Percentiles rank a stretch among this genome's conserved stretches.
phyloP scores from a whole-genome alignment of 1,284 basidiomycete species.

The Puccinia polysora region DNA sequence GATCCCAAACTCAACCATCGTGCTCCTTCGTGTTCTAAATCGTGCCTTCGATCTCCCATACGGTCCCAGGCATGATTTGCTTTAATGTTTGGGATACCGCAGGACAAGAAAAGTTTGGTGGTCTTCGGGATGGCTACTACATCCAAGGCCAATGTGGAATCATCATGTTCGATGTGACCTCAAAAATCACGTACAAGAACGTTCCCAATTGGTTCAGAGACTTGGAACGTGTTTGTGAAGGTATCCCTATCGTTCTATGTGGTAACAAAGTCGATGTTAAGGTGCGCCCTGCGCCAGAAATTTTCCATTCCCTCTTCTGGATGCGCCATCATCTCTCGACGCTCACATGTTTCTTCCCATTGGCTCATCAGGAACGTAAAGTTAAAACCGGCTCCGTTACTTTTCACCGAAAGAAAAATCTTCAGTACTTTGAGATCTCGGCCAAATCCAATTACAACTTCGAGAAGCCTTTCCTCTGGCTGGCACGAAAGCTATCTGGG shows the following conservation, averaged over 20 bases:
- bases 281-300: too few species aligned
- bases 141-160: conserved; percentile 99
- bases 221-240: conserved; percentile 98
- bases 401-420: conserved; percentile 99
- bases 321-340: neutral
- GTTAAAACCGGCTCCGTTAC: conserved; percentile 98
- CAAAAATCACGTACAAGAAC: conserved; percentile 99
- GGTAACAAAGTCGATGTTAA: conserved; percentile 99
- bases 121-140: conserved; percentile 95
- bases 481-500: conserved; percentile 94
- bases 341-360: too few species aligned
- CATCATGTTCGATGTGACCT: conserved; percentile 99
- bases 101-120: conserved; percentile 99
- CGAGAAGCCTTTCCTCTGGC: conserved; percentile 99
- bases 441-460: conserved; percentile 99
- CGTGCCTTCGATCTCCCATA: neutral
- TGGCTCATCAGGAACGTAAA: conserved; percentile 80
- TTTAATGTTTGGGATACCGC: conserved; percentile 99
- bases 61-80: conserved; percentile 91
- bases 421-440: conserved; percentile 99
- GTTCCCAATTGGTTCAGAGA: conserved; percentile 99
- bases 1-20: neutral
- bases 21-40: neutral
- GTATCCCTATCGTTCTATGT: conserved; percentile 97
- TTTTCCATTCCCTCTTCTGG: too few species aligned